phyloP scores from a whole-genome alignment of 2,329 filamentous ascomycete species.

The Teratosphaeria pseudoeucalypti region DNA sequence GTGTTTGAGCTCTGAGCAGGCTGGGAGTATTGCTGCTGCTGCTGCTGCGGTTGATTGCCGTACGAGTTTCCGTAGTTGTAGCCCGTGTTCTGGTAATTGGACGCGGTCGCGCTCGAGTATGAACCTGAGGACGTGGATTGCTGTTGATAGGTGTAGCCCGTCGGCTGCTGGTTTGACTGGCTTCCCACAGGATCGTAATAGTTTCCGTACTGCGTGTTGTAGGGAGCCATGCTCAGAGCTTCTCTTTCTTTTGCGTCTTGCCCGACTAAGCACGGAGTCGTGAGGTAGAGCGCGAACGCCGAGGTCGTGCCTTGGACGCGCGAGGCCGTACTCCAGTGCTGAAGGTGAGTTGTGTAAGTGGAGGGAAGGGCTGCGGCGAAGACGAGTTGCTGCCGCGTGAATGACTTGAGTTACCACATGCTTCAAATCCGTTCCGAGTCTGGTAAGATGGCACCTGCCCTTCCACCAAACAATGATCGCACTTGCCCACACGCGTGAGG shows the following conservation, averaged over 20 bases:
- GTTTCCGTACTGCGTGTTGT: slow-evolving; percentile 16
- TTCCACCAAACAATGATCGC: background rate
- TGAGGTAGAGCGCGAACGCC: background rate
- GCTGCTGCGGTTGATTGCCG: slow-evolving; percentile 8
- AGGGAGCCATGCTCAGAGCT: slow-evolving; percentile 15
- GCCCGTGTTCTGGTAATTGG: slow-evolving; percentile 2
- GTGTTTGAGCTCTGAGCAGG: slow-evolving; percentile 7
- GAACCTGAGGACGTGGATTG: slow-evolving; percentile 5
- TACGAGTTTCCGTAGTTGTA: slow-evolving; percentile 12
- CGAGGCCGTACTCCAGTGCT: background rate
- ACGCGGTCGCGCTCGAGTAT: slow-evolving; percentile 2
- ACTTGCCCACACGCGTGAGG: background rate
- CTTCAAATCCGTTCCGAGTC: background rate
- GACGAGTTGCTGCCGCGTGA: background rate
- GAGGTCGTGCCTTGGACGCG: background rate
- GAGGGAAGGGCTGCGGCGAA: background rate
- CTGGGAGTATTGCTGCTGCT: slow-evolving; percentile 6
- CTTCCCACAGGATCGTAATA: slow-evolving; percentile 25
- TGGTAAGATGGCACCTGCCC: background rate
- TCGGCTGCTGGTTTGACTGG: slow-evolving; percentile 16
- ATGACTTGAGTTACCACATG: background rate
- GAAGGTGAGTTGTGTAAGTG: background rate
- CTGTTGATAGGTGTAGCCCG: slow-evolving; percentile 12
- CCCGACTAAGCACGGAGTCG: background rate
- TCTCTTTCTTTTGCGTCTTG: background rate